Base-by-base conservation (phyloP, 2,329 filamentous ascomycete genomes). In the Aspergillus arachidicola region DNA sequence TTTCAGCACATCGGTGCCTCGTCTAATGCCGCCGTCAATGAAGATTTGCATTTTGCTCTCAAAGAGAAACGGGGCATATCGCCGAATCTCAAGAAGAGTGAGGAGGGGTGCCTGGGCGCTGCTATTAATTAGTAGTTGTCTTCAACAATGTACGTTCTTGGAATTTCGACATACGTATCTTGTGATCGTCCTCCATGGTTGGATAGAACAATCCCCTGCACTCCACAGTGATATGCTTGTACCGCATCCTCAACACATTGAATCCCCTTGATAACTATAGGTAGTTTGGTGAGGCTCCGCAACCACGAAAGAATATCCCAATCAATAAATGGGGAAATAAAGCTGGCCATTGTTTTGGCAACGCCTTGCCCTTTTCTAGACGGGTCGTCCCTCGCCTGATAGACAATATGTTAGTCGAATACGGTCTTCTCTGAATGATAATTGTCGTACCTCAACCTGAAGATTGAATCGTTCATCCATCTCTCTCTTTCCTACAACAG, bases 1-100 rank as follows among this genome's bases (percentile, higher is more conserved):
- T 73, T 91, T 91, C 68, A 91, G 82, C 3, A 91, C 85, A 69
- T 91, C 89, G 0, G 87, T 86, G 0, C 89, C 89, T 21, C 88
- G 79, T n/a, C 83, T 81, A 34, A 91, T 82, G 0, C 89, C 89
- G 0, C 88, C 87, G 65, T 91, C 89, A 4, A 91, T 78, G 58
- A 84, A 86, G 0, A 91, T 84, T 69, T 90, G 86, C 72, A 90
- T 80, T 58, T 76, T 76, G 30, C 84, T 81, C 4, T 64, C 62
- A 58, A 91, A 87, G 0, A 91, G 81, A 60, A 85, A 80, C 0
- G 88, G 88, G 48, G 84, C 87, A 66, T 84, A 84, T 67, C 83
- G 82, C 62, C 87, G 87, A 64, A 91, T 80, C 75, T 91, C 88
- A 1, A 91, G 75, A 4, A 91, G 72, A 0, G 87, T 82, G 38